Evolutionary conservation across 2,329 filamentous ascomycete genomes (phyloP).

Genomic region (Grosmannia huntii): DNA sequence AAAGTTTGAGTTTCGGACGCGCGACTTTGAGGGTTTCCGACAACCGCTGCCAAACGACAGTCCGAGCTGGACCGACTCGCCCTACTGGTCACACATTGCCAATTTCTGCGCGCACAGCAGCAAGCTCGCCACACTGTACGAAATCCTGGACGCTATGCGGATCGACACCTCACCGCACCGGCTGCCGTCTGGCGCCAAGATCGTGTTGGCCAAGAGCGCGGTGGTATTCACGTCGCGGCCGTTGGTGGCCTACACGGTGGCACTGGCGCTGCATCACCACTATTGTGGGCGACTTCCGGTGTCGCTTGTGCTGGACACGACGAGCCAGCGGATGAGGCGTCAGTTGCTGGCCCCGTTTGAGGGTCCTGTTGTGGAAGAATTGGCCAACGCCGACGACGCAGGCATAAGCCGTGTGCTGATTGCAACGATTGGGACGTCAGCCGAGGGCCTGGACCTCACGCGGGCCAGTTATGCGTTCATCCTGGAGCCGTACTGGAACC

Average conservation of each 20-base stretch:
- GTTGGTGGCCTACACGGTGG: not conserved
- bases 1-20: not conserved
- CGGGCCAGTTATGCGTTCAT: conserved; percentile 1
- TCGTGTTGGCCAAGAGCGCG: not conserved
- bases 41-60: not conserved
- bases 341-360: not conserved
- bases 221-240: not conserved
- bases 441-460: conserved; percentile 3
- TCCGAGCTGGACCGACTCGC: not conserved
- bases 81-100: not conserved
- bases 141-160: not conserved
- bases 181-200: not conserved
- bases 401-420: not conserved
- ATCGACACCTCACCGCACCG: not conserved
- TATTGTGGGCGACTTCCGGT: not conserved
- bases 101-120: not conserved
- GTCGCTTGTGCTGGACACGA: not conserved
- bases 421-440: not conserved
- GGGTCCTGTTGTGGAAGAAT: not conserved
- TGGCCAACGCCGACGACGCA: not conserved
- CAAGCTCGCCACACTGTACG: not conserved
- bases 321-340: not conserved
- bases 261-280: not conserved
- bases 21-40: not conserved
- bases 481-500: conserved; percentile 2